Conservation (phyloP, 257 asterid species). For the Voacanga thouarsii region DNA sequence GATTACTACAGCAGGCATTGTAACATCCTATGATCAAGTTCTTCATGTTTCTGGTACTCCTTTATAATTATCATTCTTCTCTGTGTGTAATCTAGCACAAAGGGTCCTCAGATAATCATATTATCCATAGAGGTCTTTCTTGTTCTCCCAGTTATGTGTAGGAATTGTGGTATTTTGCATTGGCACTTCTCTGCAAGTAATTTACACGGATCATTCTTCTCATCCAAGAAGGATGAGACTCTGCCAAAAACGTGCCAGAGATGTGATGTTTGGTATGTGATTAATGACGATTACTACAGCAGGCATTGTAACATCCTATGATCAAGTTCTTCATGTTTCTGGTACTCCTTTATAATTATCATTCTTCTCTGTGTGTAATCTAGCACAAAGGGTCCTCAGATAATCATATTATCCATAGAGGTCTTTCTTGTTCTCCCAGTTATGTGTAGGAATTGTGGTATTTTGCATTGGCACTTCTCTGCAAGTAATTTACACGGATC, state of each 20-base stretch:
- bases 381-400: background rate
- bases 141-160: background rate
- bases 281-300: slow-evolving; percentile 16
- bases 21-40: slow-evolving; percentile 24
- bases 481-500: background rate
- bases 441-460: background rate
- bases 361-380: background rate
- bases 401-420: background rate
- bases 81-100: background rate
- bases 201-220: too few species aligned
- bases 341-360: background rate
- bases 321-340: slow-evolving; percentile 5
- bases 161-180: background rate
- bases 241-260: slow-evolving; percentile 28
- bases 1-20: slow-evolving; percentile 21
- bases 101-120: background rate
- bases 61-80: background rate
- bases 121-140: background rate
- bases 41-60: background rate
- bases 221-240: slow-evolving; percentile 31
- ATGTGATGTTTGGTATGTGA: slow-evolving; percentile 29
- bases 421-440: background rate
- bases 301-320: slow-evolving; percentile 25
- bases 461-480: background rate
- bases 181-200: background rate